Evolutionary conservation across 169 alveolate genomes (phyloP).

Genomic region (Eimeria maxima): DNA sequence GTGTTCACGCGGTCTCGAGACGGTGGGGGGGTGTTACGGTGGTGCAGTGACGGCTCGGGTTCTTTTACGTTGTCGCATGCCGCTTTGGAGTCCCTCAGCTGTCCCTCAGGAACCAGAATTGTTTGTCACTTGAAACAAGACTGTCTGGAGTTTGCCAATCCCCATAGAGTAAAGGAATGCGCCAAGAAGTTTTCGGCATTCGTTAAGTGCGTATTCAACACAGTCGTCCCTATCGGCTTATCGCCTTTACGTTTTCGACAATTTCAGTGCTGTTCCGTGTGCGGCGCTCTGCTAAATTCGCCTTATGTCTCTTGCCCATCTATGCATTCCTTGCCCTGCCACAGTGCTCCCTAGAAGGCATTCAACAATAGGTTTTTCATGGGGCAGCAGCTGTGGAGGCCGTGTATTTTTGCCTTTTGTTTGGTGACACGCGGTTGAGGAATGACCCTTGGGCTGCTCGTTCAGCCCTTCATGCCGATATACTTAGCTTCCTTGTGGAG

Average conservation of each 20-base stretch:
- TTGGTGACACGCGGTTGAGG: too few relatives aligned
- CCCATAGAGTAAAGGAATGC: slow-evolving; percentile 89
- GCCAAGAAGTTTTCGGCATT: slow-evolving; percentile 96
- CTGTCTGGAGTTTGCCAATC: slow-evolving; percentile 91
- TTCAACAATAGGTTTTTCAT: too few relatives aligned
- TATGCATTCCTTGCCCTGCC: neutral
- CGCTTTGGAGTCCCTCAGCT: slow-evolving; percentile 78
- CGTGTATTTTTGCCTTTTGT: too few relatives aligned
- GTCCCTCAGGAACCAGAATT: slow-evolving; percentile 95
- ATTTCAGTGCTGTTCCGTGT: neutral
- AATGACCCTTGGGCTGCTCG: too few relatives aligned
- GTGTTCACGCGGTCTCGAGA: slow-evolving; percentile 97
- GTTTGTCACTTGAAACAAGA: slow-evolving; percentile 94
- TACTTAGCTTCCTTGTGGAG: neutral
- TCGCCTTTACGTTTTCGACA: too few relatives aligned
- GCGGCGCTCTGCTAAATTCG: neutral
- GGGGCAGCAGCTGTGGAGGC: too few relatives aligned
- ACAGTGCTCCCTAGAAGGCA: too few relatives aligned
- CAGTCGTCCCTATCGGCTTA: neutral
- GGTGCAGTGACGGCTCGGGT: slow-evolving; percentile 99
- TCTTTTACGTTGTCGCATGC: slow-evolving; percentile 92
- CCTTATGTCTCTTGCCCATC: neutral
- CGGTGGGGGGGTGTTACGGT: slow-evolving; percentile 93
- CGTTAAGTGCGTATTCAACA: slow-evolving; percentile 88
- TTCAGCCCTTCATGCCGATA: too few relatives aligned